These are phyloP conservation scores for Sindora glabra DNA, from an alignment of 306 rosid species.

Conservation along the genomic window DNA sequence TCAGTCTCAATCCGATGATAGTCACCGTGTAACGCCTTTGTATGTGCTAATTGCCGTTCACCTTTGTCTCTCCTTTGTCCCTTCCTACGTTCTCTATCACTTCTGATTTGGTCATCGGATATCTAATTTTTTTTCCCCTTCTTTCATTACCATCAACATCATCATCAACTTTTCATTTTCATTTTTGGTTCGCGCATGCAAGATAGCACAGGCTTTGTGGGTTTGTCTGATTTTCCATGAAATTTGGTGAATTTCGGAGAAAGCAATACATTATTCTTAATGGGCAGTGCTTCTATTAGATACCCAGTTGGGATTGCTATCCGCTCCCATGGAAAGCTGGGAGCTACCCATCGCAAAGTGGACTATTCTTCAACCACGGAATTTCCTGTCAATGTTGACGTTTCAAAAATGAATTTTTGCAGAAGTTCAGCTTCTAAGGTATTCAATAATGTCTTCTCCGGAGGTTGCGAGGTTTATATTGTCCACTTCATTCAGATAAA, in stretches of 20 bases:
- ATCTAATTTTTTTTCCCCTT: not conserved
- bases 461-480: not conserved
- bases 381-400: conserved; percentile 35
- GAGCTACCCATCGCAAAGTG: conserved; percentile 16
- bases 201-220: not conserved
- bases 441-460: not conserved
- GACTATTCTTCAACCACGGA: conserved; percentile 21
- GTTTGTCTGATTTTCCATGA: not conserved
- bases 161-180: not conserved
- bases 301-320: conserved; percentile 32
- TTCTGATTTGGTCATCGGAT: not conserved
- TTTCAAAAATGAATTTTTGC: conserved; percentile 29
- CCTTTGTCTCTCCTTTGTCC: conserved; percentile 3
- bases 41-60: not conserved
- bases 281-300: conserved; percentile 46
- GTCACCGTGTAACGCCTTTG: not conserved
- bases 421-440: conserved; percentile 51
- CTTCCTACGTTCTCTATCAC: not conserved
- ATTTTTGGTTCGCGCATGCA: not conserved
- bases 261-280: conserved; percentile 9
- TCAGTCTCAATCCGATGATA: not conserved
- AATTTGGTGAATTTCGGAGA: not conserved
- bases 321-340: conserved; percentile 27
- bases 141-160: too few species aligned
- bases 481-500: not conserved